A percentile compares a stretch with the other conserved stretches of the same genome.
Evolutionary conservation across 2,329 filamentous ascomycete genomes (phyloP).

Genomic region (Ramularia endophylla): DNA sequence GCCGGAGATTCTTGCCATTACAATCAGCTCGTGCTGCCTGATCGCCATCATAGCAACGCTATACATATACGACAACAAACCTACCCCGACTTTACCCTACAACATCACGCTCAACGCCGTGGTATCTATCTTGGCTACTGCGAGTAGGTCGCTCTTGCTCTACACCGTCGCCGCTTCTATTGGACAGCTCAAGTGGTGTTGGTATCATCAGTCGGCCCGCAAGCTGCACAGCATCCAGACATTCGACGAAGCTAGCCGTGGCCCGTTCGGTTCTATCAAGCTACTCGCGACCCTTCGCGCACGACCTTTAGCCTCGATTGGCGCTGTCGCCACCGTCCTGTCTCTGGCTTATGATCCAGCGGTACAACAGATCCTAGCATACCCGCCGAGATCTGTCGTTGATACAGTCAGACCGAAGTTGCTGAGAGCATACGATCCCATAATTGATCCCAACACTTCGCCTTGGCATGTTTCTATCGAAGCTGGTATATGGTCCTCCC

Average conservation of each 20-base stretch:
- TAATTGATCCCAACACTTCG: too few relatives aligned
- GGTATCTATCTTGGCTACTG: neutral
- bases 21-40: neutral
- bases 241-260: neutral
- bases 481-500: neutral
- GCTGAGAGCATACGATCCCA: neutral
- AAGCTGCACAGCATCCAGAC: neutral
- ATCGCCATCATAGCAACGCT: neutral
- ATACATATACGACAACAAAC: neutral
- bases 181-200: neutral
- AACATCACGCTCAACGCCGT: neutral
- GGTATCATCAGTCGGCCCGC: neutral
- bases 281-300: neutral
- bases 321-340: neutral
- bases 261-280: neutral
- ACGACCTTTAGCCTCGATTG: neutral
- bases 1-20: neutral
- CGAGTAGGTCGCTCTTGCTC: neutral
- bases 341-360: neutral
- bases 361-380: neutral
- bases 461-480: neutral
- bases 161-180: neutral
- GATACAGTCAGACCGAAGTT: neutral
- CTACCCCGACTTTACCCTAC: neutral
- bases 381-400: neutral